A percentile compares a stretch with the other conserved stretches of the same genome.
Evolutionary conservation across 2,329 filamentous ascomycete genomes (phyloP).

Genomic region (Pleurostoma richardsiae): DNA sequence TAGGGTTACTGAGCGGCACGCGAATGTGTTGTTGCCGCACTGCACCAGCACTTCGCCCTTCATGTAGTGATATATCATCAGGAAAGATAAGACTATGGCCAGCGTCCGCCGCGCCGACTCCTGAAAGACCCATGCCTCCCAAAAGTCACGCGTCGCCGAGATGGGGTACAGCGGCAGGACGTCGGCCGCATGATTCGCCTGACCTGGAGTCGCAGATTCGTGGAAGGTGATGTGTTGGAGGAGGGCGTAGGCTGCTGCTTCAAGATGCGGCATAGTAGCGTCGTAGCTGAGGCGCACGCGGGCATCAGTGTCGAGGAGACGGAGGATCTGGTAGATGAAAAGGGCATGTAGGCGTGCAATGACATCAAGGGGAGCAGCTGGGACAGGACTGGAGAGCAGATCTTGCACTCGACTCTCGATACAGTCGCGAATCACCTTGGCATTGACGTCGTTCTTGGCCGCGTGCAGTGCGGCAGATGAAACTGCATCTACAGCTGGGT

Average conservation of each 20-base stretch:
- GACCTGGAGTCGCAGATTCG: constrained; percentile 4
- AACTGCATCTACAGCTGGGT: constrained; percentile 36
- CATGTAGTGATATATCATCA: constrained; percentile 29
- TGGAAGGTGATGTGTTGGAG: constrained; percentile 25
- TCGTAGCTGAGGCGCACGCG: constrained; percentile 23
- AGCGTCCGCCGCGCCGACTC: constrained; percentile 49
- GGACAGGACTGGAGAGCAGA: constrained; percentile 29
- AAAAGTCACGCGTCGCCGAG: constrained; percentile 35
- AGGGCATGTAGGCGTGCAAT: constrained; percentile 35
- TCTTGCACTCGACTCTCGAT: constrained; percentile 39
- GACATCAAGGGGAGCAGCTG: constrained; percentile 19
- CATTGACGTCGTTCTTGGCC: constrained; percentile 41
- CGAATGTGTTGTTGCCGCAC: constrained; percentile 22
- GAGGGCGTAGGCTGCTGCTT: constrained; percentile 24
- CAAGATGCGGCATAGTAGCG: constrained; percentile 21
- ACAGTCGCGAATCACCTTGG: constrained; percentile 39
- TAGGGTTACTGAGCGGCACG: constrained; percentile 32
- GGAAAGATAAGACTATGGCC: constrained; percentile 40
- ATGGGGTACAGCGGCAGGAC: constrained; percentile 27
- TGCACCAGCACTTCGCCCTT: constrained; percentile 14
- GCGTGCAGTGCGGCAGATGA: constrained; percentile 48
- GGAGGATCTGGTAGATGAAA: constrained; percentile 39
- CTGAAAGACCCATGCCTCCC: constrained; percentile 45
- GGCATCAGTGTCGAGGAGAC: constrained; percentile 37
- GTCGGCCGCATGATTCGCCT: constrained; percentile 1